Evolutionary conservation across 345 rosid genomes (phyloP).

Genomic region (Diplotaxis tenuifolia): DNA sequence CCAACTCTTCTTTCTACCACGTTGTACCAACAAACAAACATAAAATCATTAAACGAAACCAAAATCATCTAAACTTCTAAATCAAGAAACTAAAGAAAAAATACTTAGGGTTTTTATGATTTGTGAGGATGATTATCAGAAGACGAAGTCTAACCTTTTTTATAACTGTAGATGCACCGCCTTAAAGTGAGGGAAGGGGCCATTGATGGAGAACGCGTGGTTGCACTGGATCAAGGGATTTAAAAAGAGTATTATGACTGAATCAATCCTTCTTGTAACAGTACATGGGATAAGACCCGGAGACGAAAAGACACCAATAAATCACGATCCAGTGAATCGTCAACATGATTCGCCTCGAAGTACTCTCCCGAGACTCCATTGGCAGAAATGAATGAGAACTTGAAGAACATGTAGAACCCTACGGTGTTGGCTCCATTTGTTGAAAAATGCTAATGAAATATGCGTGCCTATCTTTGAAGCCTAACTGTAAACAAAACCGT

Average conservation of each 20-base stretch:
- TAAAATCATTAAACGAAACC: too few species aligned
- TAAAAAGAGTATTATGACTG: background rate
- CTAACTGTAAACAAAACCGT: too few species aligned
- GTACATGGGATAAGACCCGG: background rate
- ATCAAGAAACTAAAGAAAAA: too few species aligned
- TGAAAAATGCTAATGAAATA: too few species aligned
- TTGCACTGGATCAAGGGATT: background rate
- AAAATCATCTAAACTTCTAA: too few species aligned
- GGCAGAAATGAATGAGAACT: background rate
- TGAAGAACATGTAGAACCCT: background rate
- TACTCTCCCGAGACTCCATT: background rate
- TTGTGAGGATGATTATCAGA: too few species aligned
- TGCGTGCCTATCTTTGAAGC: too few species aligned
- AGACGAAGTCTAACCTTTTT: too few species aligned
- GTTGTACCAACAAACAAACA: too few species aligned
- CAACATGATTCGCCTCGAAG: background rate
- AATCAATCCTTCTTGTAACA: background rate
- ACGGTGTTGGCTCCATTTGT: too few species aligned
- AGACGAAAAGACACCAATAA: background rate
- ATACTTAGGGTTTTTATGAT: too few species aligned
- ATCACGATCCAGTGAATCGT: background rate
- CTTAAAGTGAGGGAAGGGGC: background rate
- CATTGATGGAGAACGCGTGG: background rate
- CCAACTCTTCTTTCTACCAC: too few species aligned
- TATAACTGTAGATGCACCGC: background rate